Evolutionary conservation across 371 early-diverging fungal species (phyloP), one percentile per base, ranked within the genome.

Genomic region (Mycotypha africana): DNA sequence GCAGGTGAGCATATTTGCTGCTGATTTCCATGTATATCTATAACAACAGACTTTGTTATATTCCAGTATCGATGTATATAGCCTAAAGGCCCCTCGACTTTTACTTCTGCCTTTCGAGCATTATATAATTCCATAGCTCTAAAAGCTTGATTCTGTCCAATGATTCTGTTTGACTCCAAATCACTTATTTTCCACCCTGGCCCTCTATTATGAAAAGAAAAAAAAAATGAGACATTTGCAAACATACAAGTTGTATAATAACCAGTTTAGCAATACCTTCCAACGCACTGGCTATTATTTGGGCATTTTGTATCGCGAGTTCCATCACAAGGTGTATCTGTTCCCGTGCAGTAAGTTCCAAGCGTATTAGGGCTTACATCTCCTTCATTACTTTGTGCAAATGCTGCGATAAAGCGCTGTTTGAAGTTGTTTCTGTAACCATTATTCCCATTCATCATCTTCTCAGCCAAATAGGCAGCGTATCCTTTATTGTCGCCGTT

Each of bases 401-500:
- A 85, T 3, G 79, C 85, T 23, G 79, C 81, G 2, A 85, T 70
- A 59, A 72, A 72, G 8, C 28, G 28, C 8, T 28, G 28, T 5
- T 11, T 28, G 11, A 5, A 8, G 15, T 4, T 11, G n/a, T 4
- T 6, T 4, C n/a, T 6, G 15, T 15, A 4, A 33, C 34, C 14
- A 33, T 11, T 33, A 28, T 26, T 33, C 2, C 36, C 26, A 35
- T 61, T 62, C 32, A 67, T 57, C 25, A 59, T 39, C 6, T 61
- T 53, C 48, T 83, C 84, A 35, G 63, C 60, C 4, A 70, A 24
- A 52, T 76, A 78, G 16, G 72, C 58, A 17, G 82, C 84, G 45
- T 74, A 79, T 0, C 85, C 85, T 49, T 85, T 85, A 65, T 85
- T 85, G 47, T 85, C 85, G 10, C 81, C 82, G 42, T 68, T 70